A percentile compares a stretch with the other conserved stretches of the same genome.
These are phyloP conservation scores for Eutypella sp. DNA, from an alignment of 2,329 filamentous ascomycete genomes.

Conservation along the genomic window DNA sequence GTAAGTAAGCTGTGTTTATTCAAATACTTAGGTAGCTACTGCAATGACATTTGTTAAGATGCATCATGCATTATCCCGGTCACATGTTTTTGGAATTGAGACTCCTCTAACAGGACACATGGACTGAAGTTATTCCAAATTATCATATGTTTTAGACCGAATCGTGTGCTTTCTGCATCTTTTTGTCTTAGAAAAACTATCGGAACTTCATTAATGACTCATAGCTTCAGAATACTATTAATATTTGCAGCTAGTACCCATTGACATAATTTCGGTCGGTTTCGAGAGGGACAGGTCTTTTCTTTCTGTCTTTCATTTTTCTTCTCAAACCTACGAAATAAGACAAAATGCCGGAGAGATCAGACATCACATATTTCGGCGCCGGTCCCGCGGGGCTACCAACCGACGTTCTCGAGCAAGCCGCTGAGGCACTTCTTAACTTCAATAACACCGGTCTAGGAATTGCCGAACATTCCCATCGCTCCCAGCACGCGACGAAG, in stretches of 20 bases:
- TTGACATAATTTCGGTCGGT: background rate
- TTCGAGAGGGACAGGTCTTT: too few species aligned
- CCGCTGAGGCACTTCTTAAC: slow-evolving; percentile 73
- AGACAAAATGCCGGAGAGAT: too few species aligned
- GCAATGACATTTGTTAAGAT: too few species aligned
- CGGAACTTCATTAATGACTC: background rate
- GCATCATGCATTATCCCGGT: too few species aligned
- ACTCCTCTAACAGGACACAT: background rate
- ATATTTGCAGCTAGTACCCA: background rate
- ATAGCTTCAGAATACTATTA: background rate
- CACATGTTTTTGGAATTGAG: background rate
- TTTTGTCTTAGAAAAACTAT: background rate
- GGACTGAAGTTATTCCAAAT: background rate
- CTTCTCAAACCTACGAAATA: too few species aligned
- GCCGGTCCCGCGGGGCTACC: slow-evolving; percentile 86
- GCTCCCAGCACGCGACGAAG: slow-evolving; percentile 69
- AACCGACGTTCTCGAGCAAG: slow-evolving; percentile 72
- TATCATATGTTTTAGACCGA: background rate
- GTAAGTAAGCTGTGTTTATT: too few species aligned
- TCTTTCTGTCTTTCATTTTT: slow-evolving; percentile 70
- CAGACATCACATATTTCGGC: slow-evolving; percentile 80
- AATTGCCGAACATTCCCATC: slow-evolving; percentile 85
- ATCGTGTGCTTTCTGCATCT: background rate
- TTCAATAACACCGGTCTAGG: slow-evolving; percentile 77
- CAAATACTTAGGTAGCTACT: too few species aligned